Percentiles rank a stretch among this genome's conserved stretches.
These are phyloP conservation scores for Ascochyta lentis DNA, from an alignment of 2,329 filamentous ascomycete species.

Conservation along the genomic window DNA sequence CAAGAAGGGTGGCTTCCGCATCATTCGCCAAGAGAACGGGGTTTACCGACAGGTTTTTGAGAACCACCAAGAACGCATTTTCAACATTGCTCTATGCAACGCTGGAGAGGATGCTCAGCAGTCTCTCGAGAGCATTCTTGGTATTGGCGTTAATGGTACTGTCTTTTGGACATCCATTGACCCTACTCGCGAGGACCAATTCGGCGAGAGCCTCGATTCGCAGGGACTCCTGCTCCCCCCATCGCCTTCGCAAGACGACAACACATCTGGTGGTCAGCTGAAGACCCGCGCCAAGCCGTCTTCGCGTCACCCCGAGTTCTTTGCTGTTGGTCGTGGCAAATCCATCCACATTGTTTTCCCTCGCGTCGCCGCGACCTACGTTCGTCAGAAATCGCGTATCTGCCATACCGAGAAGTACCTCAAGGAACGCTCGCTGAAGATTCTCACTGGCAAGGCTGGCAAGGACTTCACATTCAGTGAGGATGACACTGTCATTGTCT, in stretches of 20 bases:
- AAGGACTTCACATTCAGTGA: conserved; percentile 99
- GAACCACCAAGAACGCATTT: conserved; percentile 89
- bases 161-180: conserved; percentile 90
- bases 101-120: conserved; percentile 58
- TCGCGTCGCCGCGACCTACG: conserved; percentile 60
- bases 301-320: conserved; percentile 87
- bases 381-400: conserved; percentile 59
- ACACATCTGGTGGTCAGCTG: conserved; percentile 87
- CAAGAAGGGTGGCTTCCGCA: conserved; percentile 88
- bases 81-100: conserved; percentile 86
- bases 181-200: conserved; percentile 58
- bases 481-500: conserved; percentile 92
- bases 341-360: conserved; percentile 87
- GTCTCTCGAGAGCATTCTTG: conserved; percentile 76
- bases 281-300: conserved; percentile 95
- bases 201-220: conserved; percentile 80
- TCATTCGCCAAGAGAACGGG: conserved; percentile 94
- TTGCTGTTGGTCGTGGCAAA: conserved; percentile 94
- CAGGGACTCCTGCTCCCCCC: conserved; percentile 90
- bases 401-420: conserved; percentile 90
- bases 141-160: conserved; percentile 90
- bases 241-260: conserved; percentile 83
- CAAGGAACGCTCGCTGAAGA: conserved; percentile 85
- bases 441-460: conserved; percentile 95
- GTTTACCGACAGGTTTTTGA: conserved; percentile 91